phyloP scores from a whole-genome alignment of 2,329 filamentous ascomycete genomes.

The Cordyceps pruinosa region DNA sequence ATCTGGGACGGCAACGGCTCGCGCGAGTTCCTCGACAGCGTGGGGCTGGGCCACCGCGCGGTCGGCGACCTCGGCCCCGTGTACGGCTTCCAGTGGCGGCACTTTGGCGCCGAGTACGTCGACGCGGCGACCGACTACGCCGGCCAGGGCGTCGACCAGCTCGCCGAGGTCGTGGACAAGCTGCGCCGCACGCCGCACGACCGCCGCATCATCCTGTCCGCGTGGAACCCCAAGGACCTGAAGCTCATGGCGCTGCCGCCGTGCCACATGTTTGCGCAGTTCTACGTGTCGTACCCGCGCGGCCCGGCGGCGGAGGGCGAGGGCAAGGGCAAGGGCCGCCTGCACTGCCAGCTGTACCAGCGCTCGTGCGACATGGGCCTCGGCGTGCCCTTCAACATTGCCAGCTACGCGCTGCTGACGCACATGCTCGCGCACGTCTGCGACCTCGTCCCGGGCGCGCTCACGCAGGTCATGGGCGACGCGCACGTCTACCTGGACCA shows the following conservation, averaged over 20 bases:
- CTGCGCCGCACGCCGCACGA: constrained; percentile 80
- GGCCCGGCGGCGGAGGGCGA: constrained; percentile 15
- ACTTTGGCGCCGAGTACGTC: constrained; percentile 88
- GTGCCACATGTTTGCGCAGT: constrained; percentile 97
- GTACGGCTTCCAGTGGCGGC: constrained; percentile 98
- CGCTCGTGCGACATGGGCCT: constrained; percentile 94
- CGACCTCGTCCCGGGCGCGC: constrained; percentile 73
- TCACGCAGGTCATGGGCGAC: constrained; percentile 96
- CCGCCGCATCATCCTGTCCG: constrained; percentile 78
- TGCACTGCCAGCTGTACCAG: constrained; percentile 90
- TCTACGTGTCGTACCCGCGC: constrained; percentile 74
- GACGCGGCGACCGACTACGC: constrained; percentile 75
- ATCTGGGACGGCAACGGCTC: constrained; percentile 99
- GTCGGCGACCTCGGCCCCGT: constrained; percentile 90
- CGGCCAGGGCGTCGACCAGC: constrained; percentile 85
- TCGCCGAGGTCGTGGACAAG: constrained; percentile 84
- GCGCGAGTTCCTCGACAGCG: constrained; percentile 78
- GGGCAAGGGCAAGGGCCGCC: constrained; percentile 51
- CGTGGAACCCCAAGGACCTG: constrained; percentile 89
- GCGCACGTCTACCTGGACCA: constrained; percentile 96
- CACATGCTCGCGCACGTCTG: constrained; percentile 91
- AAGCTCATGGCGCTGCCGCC: constrained; percentile 86
- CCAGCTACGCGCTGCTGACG: constrained; percentile 84
- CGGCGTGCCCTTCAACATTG: constrained; percentile 96
- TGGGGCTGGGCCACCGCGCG: constrained; percentile 73